Conservation (phyloP, 768 basidiomycete genomes). For the Mycena haematopus region DNA sequence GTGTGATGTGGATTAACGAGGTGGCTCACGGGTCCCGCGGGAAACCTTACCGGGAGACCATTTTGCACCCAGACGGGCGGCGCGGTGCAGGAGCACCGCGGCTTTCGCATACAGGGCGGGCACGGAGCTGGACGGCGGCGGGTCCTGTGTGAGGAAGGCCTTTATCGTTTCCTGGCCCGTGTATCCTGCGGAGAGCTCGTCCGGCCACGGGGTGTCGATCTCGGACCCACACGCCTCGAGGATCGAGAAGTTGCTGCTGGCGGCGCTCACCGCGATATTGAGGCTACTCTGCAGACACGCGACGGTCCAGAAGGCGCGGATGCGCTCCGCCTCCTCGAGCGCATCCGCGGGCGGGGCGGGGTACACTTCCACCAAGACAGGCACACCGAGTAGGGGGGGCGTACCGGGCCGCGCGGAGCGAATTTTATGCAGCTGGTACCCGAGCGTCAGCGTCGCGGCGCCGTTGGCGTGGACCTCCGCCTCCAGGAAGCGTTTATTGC, state of each 20-base stretch:
- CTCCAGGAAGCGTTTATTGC: slow-evolving; percentile 19
- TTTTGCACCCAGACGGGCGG: slow-evolving; percentile 9
- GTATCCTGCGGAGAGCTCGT: neutral
- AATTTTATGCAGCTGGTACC: slow-evolving; percentile 20
- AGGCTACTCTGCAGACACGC: slow-evolving; percentile 24
- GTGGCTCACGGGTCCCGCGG: neutral
- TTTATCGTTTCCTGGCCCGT: slow-evolving; percentile 10
- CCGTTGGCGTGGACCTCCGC: slow-evolving; percentile 23
- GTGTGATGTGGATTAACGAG: neutral
- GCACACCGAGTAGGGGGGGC: slow-evolving; percentile 1
- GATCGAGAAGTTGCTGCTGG: slow-evolving; percentile 10
- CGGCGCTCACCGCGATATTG: slow-evolving; percentile 4
- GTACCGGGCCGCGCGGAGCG: slow-evolving; percentile 7
- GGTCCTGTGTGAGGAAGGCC: slow-evolving; percentile 9
- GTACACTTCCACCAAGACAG: neutral
- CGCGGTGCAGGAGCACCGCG: slow-evolving; percentile 27
- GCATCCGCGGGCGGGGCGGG: slow-evolving; percentile 6
- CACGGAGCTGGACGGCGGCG: neutral
- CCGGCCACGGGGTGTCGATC: slow-evolving; percentile 32
- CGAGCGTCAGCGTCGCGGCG: slow-evolving; percentile 22
- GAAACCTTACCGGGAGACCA: slow-evolving; percentile 24
- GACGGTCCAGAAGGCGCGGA: slow-evolving; percentile 32
- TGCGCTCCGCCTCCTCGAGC: slow-evolving; percentile 30
- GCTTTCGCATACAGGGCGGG: slow-evolving; percentile 19
- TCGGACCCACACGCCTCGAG: slow-evolving; percentile 12